Conservation (phyloP, 768 basidiomycete genomes). For the Tricholoma sp. region DNA sequence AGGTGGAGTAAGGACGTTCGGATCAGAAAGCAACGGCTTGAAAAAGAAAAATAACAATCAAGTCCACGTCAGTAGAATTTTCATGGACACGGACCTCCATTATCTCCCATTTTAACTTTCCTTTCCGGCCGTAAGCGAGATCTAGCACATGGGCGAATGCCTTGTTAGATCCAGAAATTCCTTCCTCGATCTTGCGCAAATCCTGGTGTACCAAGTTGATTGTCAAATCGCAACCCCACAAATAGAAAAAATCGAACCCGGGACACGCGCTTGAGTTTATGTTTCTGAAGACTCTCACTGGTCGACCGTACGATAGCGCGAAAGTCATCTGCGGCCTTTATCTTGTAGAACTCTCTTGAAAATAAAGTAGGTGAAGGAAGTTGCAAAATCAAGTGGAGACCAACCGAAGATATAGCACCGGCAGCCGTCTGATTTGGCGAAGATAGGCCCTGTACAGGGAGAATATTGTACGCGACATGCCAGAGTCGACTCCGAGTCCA, state of each 20-base stretch:
- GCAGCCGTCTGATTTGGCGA: constrained; percentile 35
- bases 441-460: constrained; percentile 38
- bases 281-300: constrained; percentile 23
- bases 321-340: constrained; percentile 56
- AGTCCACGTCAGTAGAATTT: background rate
- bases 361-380: constrained; percentile 2
- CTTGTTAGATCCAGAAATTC: constrained; percentile 43
- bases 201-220: constrained; percentile 35
- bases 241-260: constrained; percentile 35
- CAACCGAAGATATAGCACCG: constrained; percentile 40
- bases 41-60: constrained; percentile 3
- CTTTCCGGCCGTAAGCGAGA: constrained; percentile 72
- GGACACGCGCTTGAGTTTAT: constrained; percentile 43
- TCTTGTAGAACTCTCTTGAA: constrained; percentile 58
- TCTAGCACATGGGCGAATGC: constrained; percentile 59
- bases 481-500: no score
- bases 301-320: constrained; percentile 37
- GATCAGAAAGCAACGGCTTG: constrained; percentile 54
- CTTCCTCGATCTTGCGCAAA: constrained; percentile 44
- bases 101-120: constrained; percentile 64
- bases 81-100: constrained; percentile 49
- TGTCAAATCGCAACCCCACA: background rate
- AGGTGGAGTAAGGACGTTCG: constrained; percentile 33
- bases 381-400: background rate
- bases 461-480: constrained; percentile 10